Conservation (phyloP, 2,329 filamentous ascomycete genomes). For the Aspergillus sp. region DNA sequence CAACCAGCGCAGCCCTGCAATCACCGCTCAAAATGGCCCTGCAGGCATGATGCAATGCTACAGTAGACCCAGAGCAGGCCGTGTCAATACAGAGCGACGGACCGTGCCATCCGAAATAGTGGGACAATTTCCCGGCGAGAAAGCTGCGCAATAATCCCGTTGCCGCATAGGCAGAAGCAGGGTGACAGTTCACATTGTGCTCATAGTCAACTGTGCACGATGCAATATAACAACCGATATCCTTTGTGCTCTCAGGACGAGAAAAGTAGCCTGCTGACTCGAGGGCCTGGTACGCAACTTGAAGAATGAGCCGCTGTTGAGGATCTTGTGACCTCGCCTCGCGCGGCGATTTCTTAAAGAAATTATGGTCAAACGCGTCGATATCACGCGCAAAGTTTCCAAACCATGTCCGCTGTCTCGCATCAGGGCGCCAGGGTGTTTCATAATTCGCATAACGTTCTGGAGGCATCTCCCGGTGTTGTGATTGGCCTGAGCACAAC, state of each 20-base stretch:
- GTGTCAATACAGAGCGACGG: constrained; percentile 44
- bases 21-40: constrained; percentile 23
- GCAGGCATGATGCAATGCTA: constrained; percentile 32
- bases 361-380: constrained; percentile 33
- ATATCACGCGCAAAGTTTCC: constrained; percentile 24
- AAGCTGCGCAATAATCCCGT: constrained; percentile 28
- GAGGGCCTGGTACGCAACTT: constrained; percentile 34
- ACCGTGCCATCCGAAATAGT: constrained; percentile 46
- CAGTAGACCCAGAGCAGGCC: constrained; percentile 43
- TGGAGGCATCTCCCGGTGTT: constrained; percentile 20
- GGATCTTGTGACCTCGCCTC: constrained; percentile 33
- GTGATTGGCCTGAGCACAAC: constrained; percentile 21
- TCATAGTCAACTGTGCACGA: constrained; percentile 41
- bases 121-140: constrained; percentile 34
- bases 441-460: constrained; percentile 19
- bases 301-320: constrained; percentile 32
- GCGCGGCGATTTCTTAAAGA: constrained; percentile 30
- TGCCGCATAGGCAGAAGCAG: constrained; percentile 38
- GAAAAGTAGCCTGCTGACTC: constrained; percentile 33
- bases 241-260: constrained; percentile 14
- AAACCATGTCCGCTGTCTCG: constrained; percentile 10
- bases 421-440: constrained; percentile 15
- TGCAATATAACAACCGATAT: constrained; percentile 45
- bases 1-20: constrained; percentile 30
- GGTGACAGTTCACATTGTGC: constrained; percentile 39